These are phyloP conservation scores for Zasmidium angulare DNA, from an alignment of 2,329 filamentous ascomycete species.

Conservation along the genomic window DNA sequence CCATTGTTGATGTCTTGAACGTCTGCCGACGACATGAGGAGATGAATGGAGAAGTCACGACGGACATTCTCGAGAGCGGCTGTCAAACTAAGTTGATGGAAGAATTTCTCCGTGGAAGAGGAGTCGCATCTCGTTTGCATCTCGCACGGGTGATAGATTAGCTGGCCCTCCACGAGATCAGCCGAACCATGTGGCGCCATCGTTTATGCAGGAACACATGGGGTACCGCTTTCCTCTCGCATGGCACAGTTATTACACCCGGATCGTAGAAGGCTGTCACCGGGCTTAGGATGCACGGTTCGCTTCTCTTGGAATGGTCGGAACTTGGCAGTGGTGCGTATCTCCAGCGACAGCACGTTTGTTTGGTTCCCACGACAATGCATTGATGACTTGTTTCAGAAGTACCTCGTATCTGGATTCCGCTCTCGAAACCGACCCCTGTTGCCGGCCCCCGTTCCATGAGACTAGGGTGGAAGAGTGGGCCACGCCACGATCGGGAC, in stretches of 20 bases:
- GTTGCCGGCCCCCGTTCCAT: not conserved
- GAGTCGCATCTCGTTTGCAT: too few species aligned
- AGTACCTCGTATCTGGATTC: not conserved
- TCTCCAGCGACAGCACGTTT: not conserved
- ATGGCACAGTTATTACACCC: too few species aligned
- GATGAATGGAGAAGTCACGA: too few species aligned
- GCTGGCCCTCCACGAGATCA: too few species aligned
- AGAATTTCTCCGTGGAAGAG: too few species aligned
- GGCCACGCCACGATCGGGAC: not conserved
- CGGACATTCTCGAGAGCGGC: too few species aligned
- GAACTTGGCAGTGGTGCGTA: not conserved
- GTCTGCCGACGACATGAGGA: too few species aligned
- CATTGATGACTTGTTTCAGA: not conserved
- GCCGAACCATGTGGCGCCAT: not conserved
- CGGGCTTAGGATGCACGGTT: not conserved
- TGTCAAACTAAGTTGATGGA: too few species aligned
- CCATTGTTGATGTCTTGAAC: conserved; percentile 1
- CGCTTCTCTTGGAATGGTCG: not conserved
- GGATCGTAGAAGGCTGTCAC: not conserved
- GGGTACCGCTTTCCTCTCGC: not conserved
- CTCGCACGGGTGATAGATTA: too few species aligned
- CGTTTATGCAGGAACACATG: not conserved
- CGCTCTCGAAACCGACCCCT: not conserved
- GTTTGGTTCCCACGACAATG: not conserved
- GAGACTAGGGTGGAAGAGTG: not conserved